Evolutionary conservation across 345 rosid species (phyloP), one percentile per base, ranked within the genome.

Genomic region (Eucalyptus curtisii): DNA sequence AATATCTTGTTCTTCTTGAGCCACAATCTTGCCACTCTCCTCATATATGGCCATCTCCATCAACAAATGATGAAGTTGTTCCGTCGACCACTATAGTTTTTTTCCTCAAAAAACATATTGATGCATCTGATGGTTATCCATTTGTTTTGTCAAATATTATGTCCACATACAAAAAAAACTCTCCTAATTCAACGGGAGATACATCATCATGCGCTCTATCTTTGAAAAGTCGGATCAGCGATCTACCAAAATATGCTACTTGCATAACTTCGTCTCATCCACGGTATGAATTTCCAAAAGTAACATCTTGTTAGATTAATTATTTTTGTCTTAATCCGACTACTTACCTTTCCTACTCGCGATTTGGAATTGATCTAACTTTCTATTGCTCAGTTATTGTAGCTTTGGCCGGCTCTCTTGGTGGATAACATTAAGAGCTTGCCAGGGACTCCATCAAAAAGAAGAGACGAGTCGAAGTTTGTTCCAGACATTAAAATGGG

Each of bases 361-460:
- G 3, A 31, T 31, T 66, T 66, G 42, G 10, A 66, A 66, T 14
- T 15, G 40, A 66, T 16, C 79, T 66, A 66, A 66, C 22, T 66
- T 66, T 8, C 79, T 19, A 16, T 16, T 5, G 40, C 42, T 66
- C 22, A 7, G 17, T 31, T 66, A 31, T 66, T 31, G 79, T 31
- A 15, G 79, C 79, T 14, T 64, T n/a, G n/a, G 37, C 10, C 8
- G 40, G 76, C 40, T n/a, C 40, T 64, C 76, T n/a, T 9, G 19
- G 10, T 1, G 3, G 2, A 64, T 7, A 31, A 17, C 19, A n/a
- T 64, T 0, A 31, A n/a, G 31, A 15, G 76, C 10, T n/a, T n/a
- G 40, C 17, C 1, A 0, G 20, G 37, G 19, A n/a, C 37, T n/a
- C 76, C 37, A n/a, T n/a, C 3, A 0, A 4, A 24, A 10, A 25